Evolutionary conservation across 805 yeast species (phyloP).

Genomic region (Geotrichum ghanense): DNA sequence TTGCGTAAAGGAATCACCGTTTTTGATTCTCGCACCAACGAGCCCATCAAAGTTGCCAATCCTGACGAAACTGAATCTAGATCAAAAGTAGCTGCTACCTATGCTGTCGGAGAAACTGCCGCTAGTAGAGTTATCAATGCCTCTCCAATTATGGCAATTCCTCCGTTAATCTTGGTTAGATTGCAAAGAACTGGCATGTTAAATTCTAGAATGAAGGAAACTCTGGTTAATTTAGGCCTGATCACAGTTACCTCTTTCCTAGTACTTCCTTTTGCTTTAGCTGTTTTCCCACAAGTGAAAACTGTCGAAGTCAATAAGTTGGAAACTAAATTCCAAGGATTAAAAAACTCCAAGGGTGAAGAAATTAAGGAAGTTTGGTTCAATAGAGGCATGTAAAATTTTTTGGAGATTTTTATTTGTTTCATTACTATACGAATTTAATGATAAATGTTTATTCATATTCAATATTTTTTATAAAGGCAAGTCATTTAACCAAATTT

Average conservation of each 20-base stretch:
- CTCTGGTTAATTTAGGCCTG: slow-evolving; percentile 70
- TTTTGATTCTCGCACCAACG: slow-evolving; percentile 25
- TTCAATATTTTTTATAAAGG: too few relatives aligned
- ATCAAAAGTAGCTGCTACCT: slow-evolving; percentile 76
- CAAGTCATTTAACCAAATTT: too few relatives aligned
- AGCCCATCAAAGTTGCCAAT: slow-evolving; percentile 19
- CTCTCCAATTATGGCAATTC: slow-evolving; percentile 94
- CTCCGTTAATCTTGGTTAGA: slow-evolving; percentile 73
- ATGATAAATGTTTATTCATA: too few relatives aligned
- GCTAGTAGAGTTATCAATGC: slow-evolving; percentile 91
- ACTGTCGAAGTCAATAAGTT: slow-evolving; percentile 43
- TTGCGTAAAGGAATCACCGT: slow-evolving; percentile 45
- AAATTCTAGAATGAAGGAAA: slow-evolving; percentile 53
- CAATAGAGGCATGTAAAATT: slow-evolving; percentile 76
- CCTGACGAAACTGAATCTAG: slow-evolving; percentile 30
- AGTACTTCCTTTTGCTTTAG: slow-evolving; percentile 90
- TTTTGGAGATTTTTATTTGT: too few relatives aligned
- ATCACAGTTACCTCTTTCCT: slow-evolving; percentile 76
- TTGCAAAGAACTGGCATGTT: slow-evolving; percentile 56
- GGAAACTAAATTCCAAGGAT: slow-evolving; percentile 51
- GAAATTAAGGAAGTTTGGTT: slow-evolving; percentile 56
- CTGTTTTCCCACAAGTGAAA: slow-evolving; percentile 87
- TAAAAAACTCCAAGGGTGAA: slow-evolving; percentile 52
- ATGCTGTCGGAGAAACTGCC: slow-evolving; percentile 97
- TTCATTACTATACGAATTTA: too few relatives aligned